Evolutionary conservation across 306 rosid species (phyloP).

Genomic region (Canavalia ensiformis): DNA sequence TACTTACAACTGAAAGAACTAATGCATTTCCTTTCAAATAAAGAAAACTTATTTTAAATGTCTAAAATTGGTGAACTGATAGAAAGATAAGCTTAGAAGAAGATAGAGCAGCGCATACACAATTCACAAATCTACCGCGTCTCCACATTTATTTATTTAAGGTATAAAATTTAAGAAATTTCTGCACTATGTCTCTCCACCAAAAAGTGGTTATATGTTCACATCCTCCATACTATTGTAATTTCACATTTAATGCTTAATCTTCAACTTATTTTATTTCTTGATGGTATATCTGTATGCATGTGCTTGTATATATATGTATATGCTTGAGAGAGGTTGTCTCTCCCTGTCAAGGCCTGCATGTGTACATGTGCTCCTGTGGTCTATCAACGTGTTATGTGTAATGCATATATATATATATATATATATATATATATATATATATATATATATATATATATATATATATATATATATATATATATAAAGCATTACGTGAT

Average conservation of each 20-base stretch:
- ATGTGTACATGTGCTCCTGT: conserved; percentile 41
- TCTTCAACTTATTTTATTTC: neutral
- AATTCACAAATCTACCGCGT: neutral
- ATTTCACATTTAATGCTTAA: conserved; percentile 22
- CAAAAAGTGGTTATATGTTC: conserved; percentile 19
- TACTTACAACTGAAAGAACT: conserved; percentile 5
- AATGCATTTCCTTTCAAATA: conserved; percentile 10
- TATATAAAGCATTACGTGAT: neutral
- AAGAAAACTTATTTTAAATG: neutral
- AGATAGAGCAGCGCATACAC: neutral
- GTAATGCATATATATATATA: conserved; percentile 19
- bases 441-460: neutral
- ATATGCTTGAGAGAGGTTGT: neutral
- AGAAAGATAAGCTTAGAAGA: neutral
- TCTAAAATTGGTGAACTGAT: neutral
- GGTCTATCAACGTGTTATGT: neutral
- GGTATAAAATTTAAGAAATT: neutral
- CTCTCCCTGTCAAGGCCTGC: neutral
- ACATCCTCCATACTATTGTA: neutral
- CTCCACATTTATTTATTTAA: neutral
- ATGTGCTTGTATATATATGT: neutral
- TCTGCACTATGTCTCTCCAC: neutral
- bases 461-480: neutral
- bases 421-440: neutral
- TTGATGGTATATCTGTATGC: conserved; percentile 6